Conservation (phyloP, 768 basidiomycete species). For the Pleurotus giganteus region DNA sequence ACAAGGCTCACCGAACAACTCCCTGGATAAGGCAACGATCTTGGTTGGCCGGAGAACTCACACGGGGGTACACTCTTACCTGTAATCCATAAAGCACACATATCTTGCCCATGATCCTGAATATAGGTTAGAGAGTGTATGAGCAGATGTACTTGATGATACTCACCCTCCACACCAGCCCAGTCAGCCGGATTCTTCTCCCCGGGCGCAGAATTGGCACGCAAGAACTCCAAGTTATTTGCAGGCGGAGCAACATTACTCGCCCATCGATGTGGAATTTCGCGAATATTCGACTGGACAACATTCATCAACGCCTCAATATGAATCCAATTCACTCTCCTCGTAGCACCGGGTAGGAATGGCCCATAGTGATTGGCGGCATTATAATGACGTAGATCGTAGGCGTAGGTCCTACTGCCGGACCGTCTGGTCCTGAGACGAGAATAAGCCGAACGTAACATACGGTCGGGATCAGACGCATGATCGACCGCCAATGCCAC, state of each 20-base stretch:
- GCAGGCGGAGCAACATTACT: constrained; percentile 42
- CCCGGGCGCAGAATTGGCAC: constrained; percentile 54
- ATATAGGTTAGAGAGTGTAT: background rate
- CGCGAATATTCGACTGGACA: constrained; percentile 48
- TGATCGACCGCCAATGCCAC: constrained; percentile 50
- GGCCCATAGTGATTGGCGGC: constrained; percentile 58
- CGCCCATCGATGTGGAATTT: constrained; percentile 33
- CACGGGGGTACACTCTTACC: constrained; percentile 32
- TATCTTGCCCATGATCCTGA: constrained; percentile 68
- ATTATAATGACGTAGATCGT: constrained; percentile 62
- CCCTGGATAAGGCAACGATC: constrained; percentile 21
- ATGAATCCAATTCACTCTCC: constrained; percentile 60
- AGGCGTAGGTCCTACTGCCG: constrained; percentile 55
- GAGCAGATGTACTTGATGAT: background rate
- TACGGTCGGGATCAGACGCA: constrained; percentile 32
- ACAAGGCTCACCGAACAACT: constrained; percentile 46
- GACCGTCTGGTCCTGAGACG: constrained; percentile 36
- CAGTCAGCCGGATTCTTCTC: constrained; percentile 47
- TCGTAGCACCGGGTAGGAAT: constrained; percentile 32
- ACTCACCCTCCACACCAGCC: constrained; percentile 66
- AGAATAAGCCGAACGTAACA: constrained; percentile 14
- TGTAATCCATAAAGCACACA: constrained; percentile 79
- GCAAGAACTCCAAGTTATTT: constrained; percentile 44
- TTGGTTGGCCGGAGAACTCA: background rate
- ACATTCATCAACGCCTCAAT: constrained; percentile 59